Evolutionary conservation across 2,329 filamentous ascomycete genomes (phyloP), one percentile per base, ranked within the genome.

Genomic region (Fragosphaeria purpurea): DNA sequence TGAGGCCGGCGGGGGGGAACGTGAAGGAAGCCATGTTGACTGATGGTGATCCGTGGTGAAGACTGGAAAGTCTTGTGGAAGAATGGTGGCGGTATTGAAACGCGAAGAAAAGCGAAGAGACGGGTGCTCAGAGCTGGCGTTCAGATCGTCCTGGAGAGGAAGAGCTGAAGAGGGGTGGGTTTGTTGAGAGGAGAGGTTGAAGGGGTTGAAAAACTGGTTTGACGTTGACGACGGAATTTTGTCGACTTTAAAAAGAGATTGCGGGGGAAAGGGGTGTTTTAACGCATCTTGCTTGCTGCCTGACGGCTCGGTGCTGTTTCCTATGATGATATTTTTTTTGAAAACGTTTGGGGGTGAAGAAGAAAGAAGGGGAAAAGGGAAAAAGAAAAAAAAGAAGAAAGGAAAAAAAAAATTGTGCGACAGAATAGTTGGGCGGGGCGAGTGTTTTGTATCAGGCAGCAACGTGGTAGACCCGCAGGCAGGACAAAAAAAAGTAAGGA

Each of bases 21-120:
- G 80, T 73, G 81, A 82, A 77, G 83, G 79, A 82, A 77, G 84
- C 86, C 86, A 90, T 90, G 77, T 62, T 88, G 81, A 80, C 71
- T 76, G 75, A 67, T 70, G 66, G 68, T 81, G 79, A 86, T 85
- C 85, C 85, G 85, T 89, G 77, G 77, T 88, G 83, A 84, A 83
- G 82, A 86, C 82, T 79, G 74, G 64, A 60, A 76, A 79, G 79
- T 83, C 82, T 80, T 74, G 78, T 64, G 69, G 66, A 71, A 74
- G 67, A 77, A 80, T 81, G 71, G 71, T 80, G 70, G 71, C 70
- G 73, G 74, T 75, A 62, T 64, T 66, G 61, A 65, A 67, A 70
- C 69, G 67, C 66, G 71, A 77, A 79, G 75, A 78, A 60, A 68
- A 72, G 78, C 75, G 71, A 71, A 67, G 71, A 74, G 72, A 74